Evolutionary conservation across 257 asterid species (phyloP).

Genomic region (Solanum corneliomulleri): DNA sequence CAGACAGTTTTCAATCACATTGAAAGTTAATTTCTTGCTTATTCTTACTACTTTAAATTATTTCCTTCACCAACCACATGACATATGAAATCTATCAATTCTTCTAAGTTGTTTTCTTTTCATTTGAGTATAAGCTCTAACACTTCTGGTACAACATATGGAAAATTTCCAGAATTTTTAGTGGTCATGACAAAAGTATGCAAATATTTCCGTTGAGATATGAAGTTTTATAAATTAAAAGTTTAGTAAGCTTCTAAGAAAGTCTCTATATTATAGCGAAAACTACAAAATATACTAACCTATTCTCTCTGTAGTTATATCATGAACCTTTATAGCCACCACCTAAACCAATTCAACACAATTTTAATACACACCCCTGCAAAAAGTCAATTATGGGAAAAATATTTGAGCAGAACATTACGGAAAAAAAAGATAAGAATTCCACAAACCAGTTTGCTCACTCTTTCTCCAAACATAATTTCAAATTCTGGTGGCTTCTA

Average conservation of each 20-base stretch:
- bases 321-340: conserved; percentile 83
- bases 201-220: neutral
- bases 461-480: conserved; percentile 93
- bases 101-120: neutral
- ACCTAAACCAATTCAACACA: conserved; percentile 80
- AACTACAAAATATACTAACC: conserved; percentile 25
- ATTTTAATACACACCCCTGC: conserved; percentile 81
- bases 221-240: neutral
- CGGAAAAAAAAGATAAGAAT: neutral
- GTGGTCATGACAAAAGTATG: neutral
- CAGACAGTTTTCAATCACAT: neutral
- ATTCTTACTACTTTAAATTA: neutral
- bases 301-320: conserved; percentile 91
- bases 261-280: neutral
- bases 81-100: neutral
- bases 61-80: neutral
- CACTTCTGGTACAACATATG: neutral
- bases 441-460: conserved; percentile 72
- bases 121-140: neutral
- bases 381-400: conserved; percentile 6
- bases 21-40: neutral
- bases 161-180: neutral
- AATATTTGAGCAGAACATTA: neutral
- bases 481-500: conserved; percentile 98
- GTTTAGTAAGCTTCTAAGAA: neutral